These are phyloP conservation scores for Sporothrix inflata DNA, from an alignment of 2,329 filamentous ascomycete genomes.

Conservation along the genomic window DNA sequence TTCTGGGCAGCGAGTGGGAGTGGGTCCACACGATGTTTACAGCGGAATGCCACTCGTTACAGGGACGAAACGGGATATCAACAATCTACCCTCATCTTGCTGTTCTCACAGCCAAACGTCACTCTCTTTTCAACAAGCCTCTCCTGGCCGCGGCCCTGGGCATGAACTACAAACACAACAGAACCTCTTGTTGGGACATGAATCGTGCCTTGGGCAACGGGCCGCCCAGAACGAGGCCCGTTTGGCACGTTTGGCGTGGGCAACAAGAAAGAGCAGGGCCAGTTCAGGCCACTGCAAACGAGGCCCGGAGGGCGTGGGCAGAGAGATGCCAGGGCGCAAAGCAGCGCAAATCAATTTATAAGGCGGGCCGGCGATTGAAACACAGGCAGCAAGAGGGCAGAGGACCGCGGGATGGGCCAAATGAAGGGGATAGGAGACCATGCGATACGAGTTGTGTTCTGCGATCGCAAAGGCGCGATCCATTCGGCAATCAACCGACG, in stretches of 20 bases:
- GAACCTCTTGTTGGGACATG: not conserved
- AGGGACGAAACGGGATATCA: conserved; percentile 14
- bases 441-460: not conserved
- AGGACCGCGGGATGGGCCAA: not conserved
- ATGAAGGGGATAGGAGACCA: not conserved
- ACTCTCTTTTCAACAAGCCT: not conserved
- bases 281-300: not conserved
- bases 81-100: not conserved
- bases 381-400: not conserved
- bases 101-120: not conserved
- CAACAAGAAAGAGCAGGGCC: not conserved
- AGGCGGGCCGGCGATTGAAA: conserved; percentile 18
- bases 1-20: not conserved
- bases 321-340: not conserved
- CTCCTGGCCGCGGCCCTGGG: conserved; percentile 20
- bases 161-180: conserved; percentile 15
- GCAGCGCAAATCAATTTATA: conserved; percentile 19
- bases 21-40: not conserved
- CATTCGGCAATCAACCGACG: conserved; percentile 20
- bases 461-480: not conserved
- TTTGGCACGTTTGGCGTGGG: not conserved
- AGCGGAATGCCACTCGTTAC: not conserved
- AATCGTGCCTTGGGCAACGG: conserved; percentile 7
- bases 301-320: not conserved
- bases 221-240: conserved; percentile 10